Evolutionary conservation across 768 basidiomycete genomes (phyloP), one percentile per base, ranked within the genome.

Genomic region (Russula olivacea): DNA sequence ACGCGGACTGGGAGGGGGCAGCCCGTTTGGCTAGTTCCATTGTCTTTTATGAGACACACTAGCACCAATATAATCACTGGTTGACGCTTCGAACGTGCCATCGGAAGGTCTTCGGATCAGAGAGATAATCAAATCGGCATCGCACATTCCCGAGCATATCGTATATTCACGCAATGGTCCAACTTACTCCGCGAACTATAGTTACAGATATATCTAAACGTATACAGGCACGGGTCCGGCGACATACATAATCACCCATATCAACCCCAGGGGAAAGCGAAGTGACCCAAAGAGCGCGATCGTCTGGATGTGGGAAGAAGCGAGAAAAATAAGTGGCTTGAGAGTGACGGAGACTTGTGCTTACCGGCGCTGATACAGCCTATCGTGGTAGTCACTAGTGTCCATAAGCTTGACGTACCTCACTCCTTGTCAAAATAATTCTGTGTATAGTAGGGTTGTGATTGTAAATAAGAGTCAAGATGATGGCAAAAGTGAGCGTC

Each of bases 101-200:
- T 45, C 14, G 19, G 55, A 50, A 50, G 43, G 23, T 32, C 21
- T 45, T 63, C 32, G 50, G 50, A 63, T 52, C n/a, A 23, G 28
- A 12, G 41, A 47, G 56, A 47, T 47, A 23, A 28, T 30, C 15
- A n/a, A 25, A 41, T 43, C 56, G 36, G n/a, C 28, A 34, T 45
- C 28, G 50, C 36, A n/a, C 11, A 19, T 61, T 61, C 28, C 47
- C 38, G 11, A 2, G 38, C 25, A 23, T 19, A 17, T 34, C 19
- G 8, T n/a, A 43, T 17, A 11, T 12, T 36, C 62, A 48, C 17
- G 10, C 36, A 21, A 34, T 40, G 28, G 6, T 17, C n/a, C 25
- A 53, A 21, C 7, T 1, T 47, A 48, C 25, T 41, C 25, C 45
- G 41, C 43, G 40, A 48, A 28, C 30, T 21, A 12, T 34, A 10